These are phyloP conservation scores for Rhipidocladum racemiflorum DNA, from an alignment of 176 grass and related monocot species.

Conservation along the genomic window DNA sequence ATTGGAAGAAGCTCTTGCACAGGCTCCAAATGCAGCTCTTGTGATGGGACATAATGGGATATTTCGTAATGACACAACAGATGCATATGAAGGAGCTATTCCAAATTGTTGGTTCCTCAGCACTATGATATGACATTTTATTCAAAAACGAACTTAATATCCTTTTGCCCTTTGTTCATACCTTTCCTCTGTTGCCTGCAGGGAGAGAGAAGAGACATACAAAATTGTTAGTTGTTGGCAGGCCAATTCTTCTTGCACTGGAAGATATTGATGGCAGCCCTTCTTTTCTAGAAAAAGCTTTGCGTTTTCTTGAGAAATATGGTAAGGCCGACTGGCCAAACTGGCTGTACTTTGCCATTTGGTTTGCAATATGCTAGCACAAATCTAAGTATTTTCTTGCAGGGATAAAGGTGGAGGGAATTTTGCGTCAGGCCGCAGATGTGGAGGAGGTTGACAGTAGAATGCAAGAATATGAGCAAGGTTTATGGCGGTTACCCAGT, in stretches of 20 bases:
- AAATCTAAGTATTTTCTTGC: constrained; percentile 37
- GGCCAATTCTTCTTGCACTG: constrained; percentile 96
- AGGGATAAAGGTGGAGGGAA: constrained; percentile 96
- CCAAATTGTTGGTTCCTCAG: constrained; percentile 68
- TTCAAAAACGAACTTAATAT: not conserved
- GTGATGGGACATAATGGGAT: constrained; percentile 99
- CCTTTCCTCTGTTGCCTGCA: constrained; percentile 37
- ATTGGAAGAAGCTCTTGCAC: constrained; percentile 92
- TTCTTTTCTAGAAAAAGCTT: constrained; percentile 98
- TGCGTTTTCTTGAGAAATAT: constrained; percentile 95
- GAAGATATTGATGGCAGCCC: constrained; percentile 99
- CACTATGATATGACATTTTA: constrained; percentile 18
- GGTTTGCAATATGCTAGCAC: not conserved
- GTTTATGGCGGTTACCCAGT: constrained; percentile 44
- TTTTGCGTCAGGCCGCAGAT: constrained; percentile 94
- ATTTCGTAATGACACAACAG: constrained; percentile 84
- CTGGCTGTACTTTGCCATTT: constrained; percentile 4
- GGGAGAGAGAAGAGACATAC: constrained; percentile 89
- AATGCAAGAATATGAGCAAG: constrained; percentile 97
- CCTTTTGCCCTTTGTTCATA: constrained; percentile 3
- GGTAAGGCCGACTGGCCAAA: constrained; percentile 56
- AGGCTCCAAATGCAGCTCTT: constrained; percentile 98
- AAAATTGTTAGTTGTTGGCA: constrained; percentile 90
- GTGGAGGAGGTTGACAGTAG: constrained; percentile 94
- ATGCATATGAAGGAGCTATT: constrained; percentile 85